These are phyloP conservation scores for Eleusine indica DNA, from an alignment of 176 grass and related monocot species.

Conservation along the genomic window DNA sequence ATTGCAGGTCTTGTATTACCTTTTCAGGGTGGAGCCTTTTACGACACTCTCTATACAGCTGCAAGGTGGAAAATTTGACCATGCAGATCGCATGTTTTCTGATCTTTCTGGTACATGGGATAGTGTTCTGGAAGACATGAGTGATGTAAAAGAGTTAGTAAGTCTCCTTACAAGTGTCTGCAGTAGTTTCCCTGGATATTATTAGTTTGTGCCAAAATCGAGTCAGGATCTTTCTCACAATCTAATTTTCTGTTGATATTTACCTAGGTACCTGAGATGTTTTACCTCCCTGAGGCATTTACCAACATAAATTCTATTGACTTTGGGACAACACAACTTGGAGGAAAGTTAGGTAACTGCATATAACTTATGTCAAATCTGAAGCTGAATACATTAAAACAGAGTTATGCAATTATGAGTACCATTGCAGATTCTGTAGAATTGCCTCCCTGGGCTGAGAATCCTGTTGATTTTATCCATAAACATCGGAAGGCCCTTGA, in stretches of 20 bases:
- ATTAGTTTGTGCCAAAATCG: slow-evolving; percentile 14
- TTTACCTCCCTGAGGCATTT: slow-evolving; percentile 93
- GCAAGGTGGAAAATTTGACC: slow-evolving; percentile 99
- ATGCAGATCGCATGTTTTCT: slow-evolving; percentile 98
- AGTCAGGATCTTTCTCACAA: slow-evolving; percentile 19
- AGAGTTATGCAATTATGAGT: slow-evolving; percentile 6
- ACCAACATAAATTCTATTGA: slow-evolving; percentile 89
- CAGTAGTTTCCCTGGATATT: slow-evolving; percentile 25
- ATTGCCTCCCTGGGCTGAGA: slow-evolving; percentile 96
- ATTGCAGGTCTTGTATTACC: slow-evolving; percentile 95
- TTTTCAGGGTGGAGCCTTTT: slow-evolving; percentile 97
- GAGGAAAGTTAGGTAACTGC: slow-evolving; percentile 84
- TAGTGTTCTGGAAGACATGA: slow-evolving; percentile 97
- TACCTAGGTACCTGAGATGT: slow-evolving; percentile 95
- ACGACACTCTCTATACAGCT: slow-evolving; percentile 96
- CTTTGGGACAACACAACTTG: slow-evolving; percentile 95
- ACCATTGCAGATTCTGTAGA: slow-evolving; percentile 78
- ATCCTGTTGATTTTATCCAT: slow-evolving; percentile 95
- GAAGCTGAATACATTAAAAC: slow-evolving; percentile 12
- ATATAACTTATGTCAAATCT: slow-evolving; percentile 26
- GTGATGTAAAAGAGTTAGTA: slow-evolving; percentile 99
- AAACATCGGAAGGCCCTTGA: slow-evolving; percentile 98
- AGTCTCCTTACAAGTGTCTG: slow-evolving; percentile 40
- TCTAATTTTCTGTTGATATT: slow-evolving; percentile 47
- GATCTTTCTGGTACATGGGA: slow-evolving; percentile 92